Conservation (phyloP, 2,329 filamentous ascomycete species). For the Monilinia vaccinii-corymbosi region DNA sequence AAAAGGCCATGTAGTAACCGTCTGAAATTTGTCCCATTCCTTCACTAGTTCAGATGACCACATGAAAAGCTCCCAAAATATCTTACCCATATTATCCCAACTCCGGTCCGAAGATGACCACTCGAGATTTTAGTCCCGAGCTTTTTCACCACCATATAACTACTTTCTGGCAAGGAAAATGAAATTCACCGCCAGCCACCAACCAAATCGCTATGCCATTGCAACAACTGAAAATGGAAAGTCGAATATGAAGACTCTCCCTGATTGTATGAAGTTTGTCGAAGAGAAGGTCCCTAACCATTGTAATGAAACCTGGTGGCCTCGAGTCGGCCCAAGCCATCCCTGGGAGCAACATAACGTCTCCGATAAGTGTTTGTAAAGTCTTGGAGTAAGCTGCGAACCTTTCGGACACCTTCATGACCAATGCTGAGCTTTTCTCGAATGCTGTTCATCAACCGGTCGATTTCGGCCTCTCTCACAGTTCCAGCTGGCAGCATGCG, state of each 20-base stretch:
- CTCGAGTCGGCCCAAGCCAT: constrained; percentile 81
- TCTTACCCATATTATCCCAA: constrained; percentile 3
- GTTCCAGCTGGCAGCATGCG: constrained; percentile 75
- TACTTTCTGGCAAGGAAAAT: neutral
- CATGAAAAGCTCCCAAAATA: neutral
- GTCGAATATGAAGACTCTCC: neutral
- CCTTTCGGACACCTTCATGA: constrained; percentile 56
- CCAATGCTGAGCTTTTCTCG: constrained; percentile 66
- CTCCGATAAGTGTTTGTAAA: constrained; percentile 93
- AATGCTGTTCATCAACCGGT: constrained; percentile 72
- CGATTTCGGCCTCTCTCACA: constrained; percentile 69
- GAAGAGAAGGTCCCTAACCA: constrained; percentile 16
- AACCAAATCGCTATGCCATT: constrained; percentile 10
- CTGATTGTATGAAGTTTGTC: neutral
- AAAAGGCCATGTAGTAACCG: neutral
- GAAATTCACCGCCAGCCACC: neutral
- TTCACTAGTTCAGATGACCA: constrained; percentile 4
- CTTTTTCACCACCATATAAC: neutral
- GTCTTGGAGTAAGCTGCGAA: constrained; percentile 80
- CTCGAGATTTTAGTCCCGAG: neutral
- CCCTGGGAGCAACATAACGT: constrained; percentile 88
- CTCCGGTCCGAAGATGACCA: constrained; percentile 9
- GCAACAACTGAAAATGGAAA: constrained; percentile 3
- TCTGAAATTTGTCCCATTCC: neutral
- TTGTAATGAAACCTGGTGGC: constrained; percentile 77